A percentile compares a stretch with the other conserved stretches of the same genome.
Evolutionary conservation across 2,329 filamentous ascomycete species (phyloP).

Genomic region (Aspergillus niger): DNA sequence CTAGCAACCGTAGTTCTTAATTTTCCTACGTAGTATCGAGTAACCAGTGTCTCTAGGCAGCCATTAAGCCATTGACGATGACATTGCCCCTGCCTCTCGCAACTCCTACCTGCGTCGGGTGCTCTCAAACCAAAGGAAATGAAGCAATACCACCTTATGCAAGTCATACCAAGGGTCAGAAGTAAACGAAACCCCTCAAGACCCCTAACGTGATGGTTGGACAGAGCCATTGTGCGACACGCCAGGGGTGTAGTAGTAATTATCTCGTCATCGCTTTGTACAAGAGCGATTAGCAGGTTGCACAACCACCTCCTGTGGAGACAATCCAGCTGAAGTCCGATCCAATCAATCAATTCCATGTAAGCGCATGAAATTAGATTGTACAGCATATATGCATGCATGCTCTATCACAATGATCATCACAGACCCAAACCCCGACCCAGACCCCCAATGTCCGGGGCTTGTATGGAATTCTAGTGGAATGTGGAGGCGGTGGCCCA

Average conservation of each 20-base stretch:
- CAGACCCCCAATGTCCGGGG: not conserved
- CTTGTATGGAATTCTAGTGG: not conserved
- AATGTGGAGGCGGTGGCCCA: not conserved
- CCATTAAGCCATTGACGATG: no score
- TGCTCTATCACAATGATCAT: not conserved
- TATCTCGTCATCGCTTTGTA: not conserved
- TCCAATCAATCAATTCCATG: not conserved
- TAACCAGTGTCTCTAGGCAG: no score
- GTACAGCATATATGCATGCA: not conserved
- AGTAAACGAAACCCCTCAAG: not conserved
- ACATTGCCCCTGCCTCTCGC: not conserved
- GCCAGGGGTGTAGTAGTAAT: not conserved
- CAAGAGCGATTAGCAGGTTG: not conserved
- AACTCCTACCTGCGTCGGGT: not conserved
- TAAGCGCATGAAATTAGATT: not conserved
- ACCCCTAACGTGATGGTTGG: not conserved
- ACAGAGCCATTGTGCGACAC: not conserved
- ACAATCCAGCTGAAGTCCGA: not conserved
- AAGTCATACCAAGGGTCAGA: not conserved
- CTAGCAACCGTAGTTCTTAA: not conserved
- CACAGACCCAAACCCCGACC: not conserved
- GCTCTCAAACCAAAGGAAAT: not conserved
- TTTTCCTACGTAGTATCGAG: no score
- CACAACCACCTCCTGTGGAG: not conserved
- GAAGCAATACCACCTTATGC: conserved; percentile 7